Evolutionary conservation across 1,284 basidiomycete genomes (phyloP), one percentile per base, ranked within the genome.

Genomic region (Ceraceosorus guamensis): DNA sequence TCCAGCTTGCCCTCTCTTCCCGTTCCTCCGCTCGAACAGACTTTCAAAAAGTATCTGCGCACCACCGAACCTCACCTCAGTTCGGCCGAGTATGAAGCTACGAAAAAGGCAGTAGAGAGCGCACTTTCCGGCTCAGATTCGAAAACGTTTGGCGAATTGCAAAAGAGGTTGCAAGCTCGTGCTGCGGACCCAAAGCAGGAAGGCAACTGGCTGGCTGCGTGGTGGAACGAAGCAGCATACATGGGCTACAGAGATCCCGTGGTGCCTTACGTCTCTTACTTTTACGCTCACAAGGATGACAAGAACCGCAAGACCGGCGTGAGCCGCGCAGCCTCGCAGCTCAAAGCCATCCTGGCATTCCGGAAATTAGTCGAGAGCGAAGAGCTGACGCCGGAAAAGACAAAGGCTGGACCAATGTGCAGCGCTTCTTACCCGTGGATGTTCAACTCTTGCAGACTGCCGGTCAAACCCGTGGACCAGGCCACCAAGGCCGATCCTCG

Each of bases 341-440:
- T 76, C 53, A 76, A 76, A 62, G 69, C 67, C 7, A 67, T 75
- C 54, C 62, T 75, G 50, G 66, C 63, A 16, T 76, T 76, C 65
- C 65, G 73, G 41, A 53, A 64, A 16, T 59, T 76, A 24, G 50
- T 73, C 24, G 72, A 73, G 49, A 48, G 88, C 62, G 83, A 87
- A 63, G 80, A 82, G 57, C 83, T 98, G 16, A 89, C 91, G 75
- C 93, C 93, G 1, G 93, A 98, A 73, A 91, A 86, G 78, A 84
- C 87, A 48, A 85, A 86, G 53, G 83, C 84, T 0, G 81, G 82
- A 14, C 89, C 92, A 1, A 80, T 98, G n/a, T 88, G 88, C 78
- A 93, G 93, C 88, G 82, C 81, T 3, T 91, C 90, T n/a, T 96
- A 93, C 83, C 82, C 89, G 84, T 88, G 89, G 89, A 90, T 92